Conservation (phyloP, 2,329 filamentous ascomycete genomes). For the Penicillium sp. region DNA sequence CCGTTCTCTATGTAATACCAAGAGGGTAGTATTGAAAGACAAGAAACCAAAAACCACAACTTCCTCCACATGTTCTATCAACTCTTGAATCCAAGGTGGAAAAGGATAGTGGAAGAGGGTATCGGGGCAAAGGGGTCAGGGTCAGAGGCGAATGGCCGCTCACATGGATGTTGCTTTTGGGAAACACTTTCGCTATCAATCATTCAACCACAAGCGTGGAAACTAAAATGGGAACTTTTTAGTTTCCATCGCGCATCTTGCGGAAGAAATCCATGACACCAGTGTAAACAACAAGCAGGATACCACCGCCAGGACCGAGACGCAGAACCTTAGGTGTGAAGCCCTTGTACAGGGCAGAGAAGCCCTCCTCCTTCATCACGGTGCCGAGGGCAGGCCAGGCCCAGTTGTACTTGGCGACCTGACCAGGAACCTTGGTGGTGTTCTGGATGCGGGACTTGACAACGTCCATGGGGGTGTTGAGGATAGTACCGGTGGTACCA, state of each 20-base stretch:
- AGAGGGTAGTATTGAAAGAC: conserved; percentile 4
- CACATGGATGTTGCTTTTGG: conserved; percentile 7
- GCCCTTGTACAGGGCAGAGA: conserved; percentile 87
- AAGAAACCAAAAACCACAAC: conserved; percentile 5
- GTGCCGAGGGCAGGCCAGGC: conserved; percentile 79
- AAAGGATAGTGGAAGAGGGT: conserved; percentile 7
- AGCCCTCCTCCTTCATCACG: conserved; percentile 87
- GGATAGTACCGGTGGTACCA: conserved; percentile 78
- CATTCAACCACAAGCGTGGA: not conserved
- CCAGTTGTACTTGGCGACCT: conserved; percentile 95
- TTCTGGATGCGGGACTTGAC: conserved; percentile 99
- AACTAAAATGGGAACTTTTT: not conserved
- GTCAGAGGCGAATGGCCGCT: not conserved
- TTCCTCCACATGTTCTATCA: conserved; percentile 3
- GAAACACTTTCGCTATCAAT: conserved; percentile 7
- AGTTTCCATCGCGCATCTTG: conserved; percentile 47
- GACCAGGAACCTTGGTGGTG: conserved; percentile 70
- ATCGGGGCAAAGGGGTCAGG: conserved; percentile 1
- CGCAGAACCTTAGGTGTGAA: conserved; percentile 90
- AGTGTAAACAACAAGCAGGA: conserved; percentile 44
- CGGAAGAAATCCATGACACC: conserved; percentile 71
- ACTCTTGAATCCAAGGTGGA: not conserved
- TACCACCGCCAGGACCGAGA: conserved; percentile 61
- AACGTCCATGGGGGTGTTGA: conserved; percentile 95
- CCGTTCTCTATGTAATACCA: conserved; percentile 9